These are phyloP conservation scores for Volvox reticuliferus DNA, from an alignment of 139 green algal species.

Conservation along the genomic window DNA sequence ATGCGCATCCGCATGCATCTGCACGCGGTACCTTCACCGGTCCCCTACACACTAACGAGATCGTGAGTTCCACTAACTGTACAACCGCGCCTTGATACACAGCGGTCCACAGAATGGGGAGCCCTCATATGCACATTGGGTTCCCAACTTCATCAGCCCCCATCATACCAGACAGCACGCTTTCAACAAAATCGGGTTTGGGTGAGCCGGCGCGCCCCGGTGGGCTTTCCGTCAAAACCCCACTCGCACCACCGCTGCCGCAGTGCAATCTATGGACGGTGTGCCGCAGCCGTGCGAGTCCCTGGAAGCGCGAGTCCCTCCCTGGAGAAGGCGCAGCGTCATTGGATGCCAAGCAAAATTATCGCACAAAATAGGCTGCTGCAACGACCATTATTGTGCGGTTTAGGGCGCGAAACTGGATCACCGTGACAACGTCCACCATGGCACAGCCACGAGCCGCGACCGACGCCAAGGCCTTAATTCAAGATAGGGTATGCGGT, in stretches of 20 bases:
- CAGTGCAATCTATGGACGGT: neutral
- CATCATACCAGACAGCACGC: neutral
- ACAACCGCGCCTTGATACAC: neutral
- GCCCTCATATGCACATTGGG: neutral
- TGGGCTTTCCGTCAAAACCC: neutral
- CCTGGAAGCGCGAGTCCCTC: neutral
- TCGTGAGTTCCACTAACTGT: neutral
- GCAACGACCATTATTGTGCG: neutral
- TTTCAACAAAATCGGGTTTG: neutral
- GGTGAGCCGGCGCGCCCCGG: neutral
- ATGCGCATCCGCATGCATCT: neutral
- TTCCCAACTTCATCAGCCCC: neutral
- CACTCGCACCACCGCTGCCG: neutral
- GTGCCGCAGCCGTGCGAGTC: neutral
- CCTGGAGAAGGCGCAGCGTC: neutral
- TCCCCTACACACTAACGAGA: neutral
- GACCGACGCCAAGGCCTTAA: no score
- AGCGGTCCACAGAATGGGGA: neutral
- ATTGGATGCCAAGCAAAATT: neutral
- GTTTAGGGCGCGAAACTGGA: neutral
- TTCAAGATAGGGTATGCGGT: no score
- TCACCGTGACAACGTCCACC: no score
- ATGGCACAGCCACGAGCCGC: neutral
- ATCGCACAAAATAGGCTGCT: neutral
- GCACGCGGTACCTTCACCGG: neutral